These are phyloP conservation scores for Phytopythium delawarense DNA, from an alignment of 352 stramenopile genomes.

Conservation along the genomic window DNA sequence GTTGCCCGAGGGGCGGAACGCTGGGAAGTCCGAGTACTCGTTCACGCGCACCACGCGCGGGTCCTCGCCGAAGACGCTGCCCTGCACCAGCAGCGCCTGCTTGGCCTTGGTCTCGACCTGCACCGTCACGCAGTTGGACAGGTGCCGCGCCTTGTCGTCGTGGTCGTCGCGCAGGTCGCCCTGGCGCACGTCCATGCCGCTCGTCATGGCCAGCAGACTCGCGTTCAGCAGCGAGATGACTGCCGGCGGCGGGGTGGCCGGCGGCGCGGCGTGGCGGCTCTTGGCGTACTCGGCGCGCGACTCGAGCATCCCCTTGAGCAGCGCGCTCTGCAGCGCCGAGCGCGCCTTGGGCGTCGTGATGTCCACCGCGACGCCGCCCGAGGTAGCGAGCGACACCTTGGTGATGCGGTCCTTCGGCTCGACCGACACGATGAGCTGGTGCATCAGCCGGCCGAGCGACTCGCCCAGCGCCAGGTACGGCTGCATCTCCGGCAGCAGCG, in stretches of 20 bases:
- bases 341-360: conserved; percentile 72
- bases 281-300: conserved; percentile 13
- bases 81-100: conserved; percentile 56
- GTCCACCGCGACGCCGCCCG: conserved; percentile 64
- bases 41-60: conserved; percentile 75
- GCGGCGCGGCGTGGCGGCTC: background rate
- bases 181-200: conserved; percentile 74
- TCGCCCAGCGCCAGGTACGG: conserved; percentile 72
- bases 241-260: conserved; percentile 2
- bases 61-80: conserved; percentile 81
- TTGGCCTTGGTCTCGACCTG: conserved; percentile 62
- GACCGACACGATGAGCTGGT: conserved; percentile 59
- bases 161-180: conserved; percentile 43
- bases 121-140: conserved; percentile 78
- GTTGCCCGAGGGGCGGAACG: conserved; percentile 75
- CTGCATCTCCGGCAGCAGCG: conserved; percentile 75
- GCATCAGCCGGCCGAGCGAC: conserved; percentile 65
- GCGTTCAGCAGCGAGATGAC: conserved; percentile 63
- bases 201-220: conserved; percentile 62
- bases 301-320: conserved; percentile 74
- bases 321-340: conserved; percentile 61
- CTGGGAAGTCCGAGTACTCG: conserved; percentile 82
- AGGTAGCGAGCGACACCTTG: conserved; percentile 57
- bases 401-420: conserved; percentile 63
- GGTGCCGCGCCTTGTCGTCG: conserved; percentile 40